phyloP scores from a whole-genome alignment of 371 early-diverging fungal species.

The Batrachochytrium dendrobatidis region DNA sequence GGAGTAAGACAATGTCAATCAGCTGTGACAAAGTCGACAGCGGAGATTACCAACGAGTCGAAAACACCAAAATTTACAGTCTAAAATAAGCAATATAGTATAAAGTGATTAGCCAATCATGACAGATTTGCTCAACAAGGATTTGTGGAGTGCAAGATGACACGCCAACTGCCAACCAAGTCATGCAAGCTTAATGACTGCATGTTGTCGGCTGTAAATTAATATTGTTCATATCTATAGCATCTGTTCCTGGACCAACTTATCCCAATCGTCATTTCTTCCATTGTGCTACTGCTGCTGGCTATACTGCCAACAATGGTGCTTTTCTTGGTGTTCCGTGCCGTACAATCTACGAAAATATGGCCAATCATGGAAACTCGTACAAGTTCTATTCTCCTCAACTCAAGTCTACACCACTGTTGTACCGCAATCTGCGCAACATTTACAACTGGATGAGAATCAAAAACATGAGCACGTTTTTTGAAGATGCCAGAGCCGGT shows the following conservation, averaged over 20 bases:
- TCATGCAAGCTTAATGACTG: too few relatives aligned
- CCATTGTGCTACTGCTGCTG: conserved; percentile 19
- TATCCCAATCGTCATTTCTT: conserved; percentile 28
- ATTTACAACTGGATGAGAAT: not conserved
- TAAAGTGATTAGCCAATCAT: too few relatives aligned
- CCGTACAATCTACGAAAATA: conserved; percentile 15
- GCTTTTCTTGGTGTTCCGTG: conserved; percentile 13
- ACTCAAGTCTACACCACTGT: not conserved
- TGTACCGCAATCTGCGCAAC: not conserved
- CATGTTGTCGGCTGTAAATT: too few relatives aligned
- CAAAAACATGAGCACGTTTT: conserved; percentile 8
- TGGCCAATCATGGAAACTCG: conserved; percentile 6
- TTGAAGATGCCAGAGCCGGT: conserved; percentile 15
- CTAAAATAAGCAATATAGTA: too few relatives aligned
- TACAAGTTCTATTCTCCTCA: conserved; percentile 26
- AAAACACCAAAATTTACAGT: too few relatives aligned
- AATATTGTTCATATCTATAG: too few relatives aligned
- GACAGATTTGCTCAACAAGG: too few relatives aligned
- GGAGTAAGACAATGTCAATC: too few relatives aligned
- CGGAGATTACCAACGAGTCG: too few relatives aligned
- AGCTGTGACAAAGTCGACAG: too few relatives aligned
- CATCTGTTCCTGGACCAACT: conserved; percentile 16
- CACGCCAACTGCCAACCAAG: too few relatives aligned
- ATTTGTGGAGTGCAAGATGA: too few relatives aligned
- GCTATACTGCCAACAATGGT: conserved; percentile 2